These are phyloP conservation scores for Astrephomene gubernaculifera DNA, from an alignment of 139 green algal genomes.

Conservation along the genomic window DNA sequence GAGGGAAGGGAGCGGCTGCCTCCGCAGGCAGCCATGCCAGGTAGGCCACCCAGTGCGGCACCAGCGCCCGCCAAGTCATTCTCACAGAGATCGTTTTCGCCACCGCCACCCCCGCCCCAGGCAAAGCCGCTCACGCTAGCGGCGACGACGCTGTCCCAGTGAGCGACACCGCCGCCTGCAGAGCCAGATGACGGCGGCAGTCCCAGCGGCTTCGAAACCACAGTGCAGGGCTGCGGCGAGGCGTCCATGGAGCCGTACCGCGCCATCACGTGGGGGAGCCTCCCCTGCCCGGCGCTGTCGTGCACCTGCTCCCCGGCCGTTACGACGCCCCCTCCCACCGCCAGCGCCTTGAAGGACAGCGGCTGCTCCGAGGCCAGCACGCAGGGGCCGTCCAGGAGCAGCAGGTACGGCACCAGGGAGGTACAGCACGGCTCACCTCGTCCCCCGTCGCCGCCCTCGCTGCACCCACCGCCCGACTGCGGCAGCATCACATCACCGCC, in stretches of 20 bases:
- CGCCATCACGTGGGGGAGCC: neutral
- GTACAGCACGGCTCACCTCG: neutral
- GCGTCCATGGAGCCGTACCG: neutral
- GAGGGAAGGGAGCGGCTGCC: no score
- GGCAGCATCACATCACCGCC: neutral
- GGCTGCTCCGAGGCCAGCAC: constrained; percentile 3
- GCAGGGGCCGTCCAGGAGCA: constrained; percentile 1
- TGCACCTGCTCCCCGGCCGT: neutral
- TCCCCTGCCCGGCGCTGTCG: neutral
- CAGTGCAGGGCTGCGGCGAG: neutral
- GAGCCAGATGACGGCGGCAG: no score
- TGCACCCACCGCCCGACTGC: neutral
- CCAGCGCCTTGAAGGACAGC: neutral
- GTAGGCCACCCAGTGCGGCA: neutral
- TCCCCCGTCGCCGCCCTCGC: neutral
- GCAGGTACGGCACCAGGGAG: neutral
- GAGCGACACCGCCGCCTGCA: neutral
- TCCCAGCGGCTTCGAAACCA: neutral
- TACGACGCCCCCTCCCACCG: neutral
- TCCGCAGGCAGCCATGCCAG: neutral
- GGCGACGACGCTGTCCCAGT: neutral
- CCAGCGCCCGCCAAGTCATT: no score
- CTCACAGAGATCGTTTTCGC: neutral
- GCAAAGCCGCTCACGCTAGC: neutral
- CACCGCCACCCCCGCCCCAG: neutral